A percentile compares a stretch with the other conserved stretches of the same genome.
phyloP scores from a whole-genome alignment of 345 rosid species.

The Pistacia vera region DNA sequence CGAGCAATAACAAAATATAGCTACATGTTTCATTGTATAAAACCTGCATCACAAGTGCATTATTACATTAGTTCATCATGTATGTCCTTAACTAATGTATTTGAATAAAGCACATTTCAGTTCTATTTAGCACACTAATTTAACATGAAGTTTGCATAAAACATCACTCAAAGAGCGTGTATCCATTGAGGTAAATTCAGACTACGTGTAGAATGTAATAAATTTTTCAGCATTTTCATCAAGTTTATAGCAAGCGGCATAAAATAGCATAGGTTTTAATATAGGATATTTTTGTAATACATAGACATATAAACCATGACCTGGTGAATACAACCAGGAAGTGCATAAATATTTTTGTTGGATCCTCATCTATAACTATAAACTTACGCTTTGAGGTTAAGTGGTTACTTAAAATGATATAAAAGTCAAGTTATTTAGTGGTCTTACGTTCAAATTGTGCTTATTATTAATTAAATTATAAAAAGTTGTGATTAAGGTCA shows the following conservation, averaged over 20 bases:
- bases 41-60: neutral
- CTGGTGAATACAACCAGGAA: no score
- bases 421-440: no score
- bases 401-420: no score
- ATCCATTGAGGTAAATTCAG: neutral
- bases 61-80: neutral
- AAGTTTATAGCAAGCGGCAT: neutral
- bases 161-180: neutral
- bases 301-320: no score
- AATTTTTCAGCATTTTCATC: neutral
- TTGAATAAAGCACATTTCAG: neutral
- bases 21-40: neutral
- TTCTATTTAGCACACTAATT: neutral
- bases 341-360: no score
- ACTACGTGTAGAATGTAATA: neutral
- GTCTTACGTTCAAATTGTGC: no score
- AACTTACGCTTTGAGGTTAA: no score
- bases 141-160: neutral
- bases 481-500: no score
- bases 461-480: no score
- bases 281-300: no score
- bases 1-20: neutral
- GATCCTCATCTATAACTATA: no score
- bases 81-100: neutral
- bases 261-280: neutral